Conservation (phyloP, 1,139 yeast species). For the Magnusiomyces tetraspermus region DNA sequence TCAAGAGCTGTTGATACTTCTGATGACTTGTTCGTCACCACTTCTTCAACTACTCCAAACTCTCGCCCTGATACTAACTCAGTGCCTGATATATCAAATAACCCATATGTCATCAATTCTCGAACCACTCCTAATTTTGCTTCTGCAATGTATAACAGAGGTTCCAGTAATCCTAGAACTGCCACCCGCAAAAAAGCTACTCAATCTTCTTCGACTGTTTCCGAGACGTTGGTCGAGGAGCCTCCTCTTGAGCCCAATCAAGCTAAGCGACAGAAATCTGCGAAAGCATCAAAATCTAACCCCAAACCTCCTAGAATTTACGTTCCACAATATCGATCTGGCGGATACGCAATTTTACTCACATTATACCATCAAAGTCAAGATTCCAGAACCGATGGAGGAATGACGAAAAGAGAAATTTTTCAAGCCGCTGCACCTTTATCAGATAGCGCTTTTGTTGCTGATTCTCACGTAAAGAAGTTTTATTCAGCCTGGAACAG, state of each 20-base stretch:
- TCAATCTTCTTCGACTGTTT: background rate
- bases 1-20: slow-evolving; percentile 9
- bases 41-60: slow-evolving; percentile 7
- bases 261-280: slow-evolving; percentile 24
- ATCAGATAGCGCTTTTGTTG: slow-evolving; percentile 56
- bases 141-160: background rate
- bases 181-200: slow-evolving; percentile 5
- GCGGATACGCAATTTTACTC: slow-evolving; percentile 76
- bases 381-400: slow-evolving; percentile 11
- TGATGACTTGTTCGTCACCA: slow-evolving; percentile 15
- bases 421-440: slow-evolving; percentile 47
- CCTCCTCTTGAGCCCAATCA: slow-evolving; percentile 10
- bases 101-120: background rate
- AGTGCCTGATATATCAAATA: background rate
- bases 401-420: slow-evolving; percentile 52
- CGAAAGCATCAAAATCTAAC: slow-evolving; percentile 20
- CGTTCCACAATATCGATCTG: slow-evolving; percentile 70
- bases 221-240: background rate
- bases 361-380: slow-evolving; percentile 49
- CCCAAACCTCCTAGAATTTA: slow-evolving; percentile 36
- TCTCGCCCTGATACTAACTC: background rate
- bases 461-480: slow-evolving; percentile 47
- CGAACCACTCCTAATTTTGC: background rate
- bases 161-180: slow-evolving; percentile 1
- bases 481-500: slow-evolving; percentile 76